Conservation (phyloP, 805 yeast species). For the Cyberlindnera maclurae region DNA sequence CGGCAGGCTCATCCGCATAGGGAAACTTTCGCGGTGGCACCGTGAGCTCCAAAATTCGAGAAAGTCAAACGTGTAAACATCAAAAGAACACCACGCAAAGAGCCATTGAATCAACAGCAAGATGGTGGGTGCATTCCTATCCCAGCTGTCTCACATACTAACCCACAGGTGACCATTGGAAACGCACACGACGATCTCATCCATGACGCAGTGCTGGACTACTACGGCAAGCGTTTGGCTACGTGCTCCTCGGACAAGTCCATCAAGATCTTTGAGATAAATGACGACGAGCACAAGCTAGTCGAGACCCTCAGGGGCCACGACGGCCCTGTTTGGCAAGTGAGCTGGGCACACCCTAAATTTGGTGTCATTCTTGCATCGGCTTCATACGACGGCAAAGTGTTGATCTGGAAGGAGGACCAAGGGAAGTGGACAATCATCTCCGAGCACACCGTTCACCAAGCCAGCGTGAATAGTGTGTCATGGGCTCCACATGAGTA, state of each 20-base stretch:
- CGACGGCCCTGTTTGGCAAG: constrained; percentile 99
- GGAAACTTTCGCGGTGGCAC: too few species aligned
- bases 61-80: too few species aligned
- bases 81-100: too few species aligned
- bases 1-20: too few species aligned
- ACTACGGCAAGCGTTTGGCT: constrained; percentile 92
- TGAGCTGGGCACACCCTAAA: constrained; percentile 98
- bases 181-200: constrained; percentile 90
- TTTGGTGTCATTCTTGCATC: constrained; percentile 93
- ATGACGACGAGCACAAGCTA: constrained; percentile 74
- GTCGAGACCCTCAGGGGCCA: constrained; percentile 86
- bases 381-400: constrained; percentile 93
- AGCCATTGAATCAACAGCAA: too few species aligned
- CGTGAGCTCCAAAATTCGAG: too few species aligned
- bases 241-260: constrained; percentile 95
- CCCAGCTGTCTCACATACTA: constrained; percentile 1
- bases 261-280: constrained; percentile 88
- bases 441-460: constrained; percentile 81
- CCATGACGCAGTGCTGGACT: constrained; percentile 95
- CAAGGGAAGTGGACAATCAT: constrained; percentile 78
- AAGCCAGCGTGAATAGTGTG: constrained; percentile 90
- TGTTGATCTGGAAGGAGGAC: constrained; percentile 91
- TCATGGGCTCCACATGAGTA: constrained; percentile 97
- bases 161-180: constrained; percentile 64
- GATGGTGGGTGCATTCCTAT: too few species aligned